Conservation (phyloP, 1,284 basidiomycete species). For the Lentinus polychrous region DNA sequence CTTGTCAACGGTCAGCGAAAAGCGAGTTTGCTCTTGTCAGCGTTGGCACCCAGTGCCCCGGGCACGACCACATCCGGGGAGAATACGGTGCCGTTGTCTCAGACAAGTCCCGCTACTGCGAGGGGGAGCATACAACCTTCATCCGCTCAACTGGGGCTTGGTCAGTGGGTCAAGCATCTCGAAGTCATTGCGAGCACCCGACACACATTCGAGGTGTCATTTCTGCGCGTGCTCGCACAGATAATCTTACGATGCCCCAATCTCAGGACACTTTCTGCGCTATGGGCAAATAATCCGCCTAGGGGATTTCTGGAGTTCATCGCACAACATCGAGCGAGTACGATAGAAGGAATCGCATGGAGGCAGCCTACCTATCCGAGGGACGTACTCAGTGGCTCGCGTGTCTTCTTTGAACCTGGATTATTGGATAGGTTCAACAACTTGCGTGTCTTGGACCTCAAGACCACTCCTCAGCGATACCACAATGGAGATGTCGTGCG, state of each 20-base stretch:
- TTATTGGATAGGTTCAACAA: neutral
- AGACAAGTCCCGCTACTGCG: neutral
- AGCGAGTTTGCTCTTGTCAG: slow-evolving; percentile 14
- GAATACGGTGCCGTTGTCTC: neutral
- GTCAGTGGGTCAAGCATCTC: slow-evolving; percentile 19
- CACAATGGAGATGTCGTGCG: neutral
- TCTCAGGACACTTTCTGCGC: slow-evolving; percentile 17
- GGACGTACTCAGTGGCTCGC: neutral
- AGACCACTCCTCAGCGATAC: neutral
- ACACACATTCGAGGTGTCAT: slow-evolving; percentile 10
- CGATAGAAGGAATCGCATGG: slow-evolving; percentile 20
- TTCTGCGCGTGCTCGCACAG: slow-evolving; percentile 15
- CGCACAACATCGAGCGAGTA: slow-evolving; percentile 15
- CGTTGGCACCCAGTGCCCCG: slow-evolving; percentile 12
- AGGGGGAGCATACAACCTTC: neutral
- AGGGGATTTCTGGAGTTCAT: slow-evolving; percentile 15
- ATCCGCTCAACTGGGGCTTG: slow-evolving; percentile 13
- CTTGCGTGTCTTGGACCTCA: slow-evolving; percentile 2
- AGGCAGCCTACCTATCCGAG: slow-evolving; percentile 15
- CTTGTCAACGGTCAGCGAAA: slow-evolving; percentile 16
- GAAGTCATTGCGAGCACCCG: slow-evolving; percentile 17
- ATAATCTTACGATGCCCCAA: slow-evolving; percentile 14
- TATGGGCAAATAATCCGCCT: slow-evolving; percentile 18
- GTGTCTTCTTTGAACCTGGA: neutral
- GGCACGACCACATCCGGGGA: neutral